Conservation (phyloP, 805 yeast genomes). For the Alloascoidea africana region DNA sequence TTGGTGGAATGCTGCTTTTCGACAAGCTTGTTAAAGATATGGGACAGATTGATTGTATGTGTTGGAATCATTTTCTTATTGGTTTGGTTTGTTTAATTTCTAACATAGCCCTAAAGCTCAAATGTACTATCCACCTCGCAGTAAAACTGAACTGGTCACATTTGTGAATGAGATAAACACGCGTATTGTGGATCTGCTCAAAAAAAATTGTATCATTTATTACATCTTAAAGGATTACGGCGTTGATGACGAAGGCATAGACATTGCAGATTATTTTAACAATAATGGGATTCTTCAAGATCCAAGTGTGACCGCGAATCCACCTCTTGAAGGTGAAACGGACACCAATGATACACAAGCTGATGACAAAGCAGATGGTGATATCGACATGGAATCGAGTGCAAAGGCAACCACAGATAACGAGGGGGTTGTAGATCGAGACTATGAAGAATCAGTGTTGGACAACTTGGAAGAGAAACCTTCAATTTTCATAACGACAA, state of each 20-base stretch:
- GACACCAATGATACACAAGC: too few species aligned
- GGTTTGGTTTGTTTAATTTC: not conserved
- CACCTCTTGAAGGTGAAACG: too few species aligned
- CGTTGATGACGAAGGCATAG: slow-evolving; percentile 1
- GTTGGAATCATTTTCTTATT: not conserved
- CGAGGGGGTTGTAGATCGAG: too few species aligned
- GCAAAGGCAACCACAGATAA: too few species aligned
- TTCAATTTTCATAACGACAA: not conserved
- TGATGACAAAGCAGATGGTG: too few species aligned
- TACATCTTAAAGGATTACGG: slow-evolving; percentile 1
- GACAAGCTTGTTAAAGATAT: not conserved
- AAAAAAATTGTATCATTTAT: not conserved
- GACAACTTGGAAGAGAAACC: too few species aligned
- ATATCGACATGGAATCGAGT: too few species aligned
- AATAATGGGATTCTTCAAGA: not conserved
- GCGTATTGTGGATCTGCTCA: not conserved
- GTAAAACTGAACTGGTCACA: not conserved
- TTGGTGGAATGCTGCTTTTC: not conserved
- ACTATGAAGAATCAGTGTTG: not conserved
- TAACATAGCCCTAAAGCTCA: not conserved
- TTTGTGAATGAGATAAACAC: not conserved
- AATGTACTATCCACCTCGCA: not conserved
- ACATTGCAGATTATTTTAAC: not conserved
- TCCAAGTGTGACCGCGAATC: too few species aligned
- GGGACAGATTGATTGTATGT: not conserved